Base-by-base conservation (phyloP, 139 green algal genomes). In the Raphidocelis subcapitata region DNA sequence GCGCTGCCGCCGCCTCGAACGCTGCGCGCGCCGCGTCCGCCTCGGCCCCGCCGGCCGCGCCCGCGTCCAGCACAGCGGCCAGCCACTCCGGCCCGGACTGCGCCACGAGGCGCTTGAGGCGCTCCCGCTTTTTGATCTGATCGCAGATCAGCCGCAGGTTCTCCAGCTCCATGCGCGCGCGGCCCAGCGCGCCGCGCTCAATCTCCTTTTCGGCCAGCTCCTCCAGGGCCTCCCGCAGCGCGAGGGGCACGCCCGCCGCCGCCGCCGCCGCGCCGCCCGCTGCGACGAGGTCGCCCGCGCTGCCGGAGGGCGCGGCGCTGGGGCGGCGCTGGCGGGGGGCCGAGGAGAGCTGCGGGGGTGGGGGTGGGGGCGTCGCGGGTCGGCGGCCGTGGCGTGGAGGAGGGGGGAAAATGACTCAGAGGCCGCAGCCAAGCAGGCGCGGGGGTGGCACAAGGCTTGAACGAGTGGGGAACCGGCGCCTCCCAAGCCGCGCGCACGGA, bases 121-220 rank as follows among this genome's bases (percentile, higher is more conserved):
- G 8, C 41, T 49, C 41, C 8, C 41, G 41, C 41, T 12, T 8
- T 12, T 49, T 49, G 41, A 49, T 49, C 79, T 77, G 69, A 35
- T 79, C 80, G 4, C 46, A 62, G 54, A 87, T 65, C 31, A 78
- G 73, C 14, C 82, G 67, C 31, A 82, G 52, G 24, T 35, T 36
- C 68, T 87, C 82, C 72, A 87, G 67, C 72, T 87, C 82, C 32
- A 68, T 69, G 18, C 82, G 75, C 60, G 85, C 51, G 32, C 55
- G 26, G 44, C 52, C 41, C 70, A 87, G 51, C 35, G 67, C 52
- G 29, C 31, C 26, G 21, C 31, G 44, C 57, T 73, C 62, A 28
- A 74, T 57, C 67, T 87, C 75, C 49, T 69, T 70, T 10, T 71
- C 60, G 3, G 74, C 74, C 55, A 87, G 69, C 44, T 56, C 74